A percentile compares a stretch with the other conserved stretches of the same genome.
Evolutionary conservation across 306 rosid species (phyloP).

Genomic region (Calophaca sinica): DNA sequence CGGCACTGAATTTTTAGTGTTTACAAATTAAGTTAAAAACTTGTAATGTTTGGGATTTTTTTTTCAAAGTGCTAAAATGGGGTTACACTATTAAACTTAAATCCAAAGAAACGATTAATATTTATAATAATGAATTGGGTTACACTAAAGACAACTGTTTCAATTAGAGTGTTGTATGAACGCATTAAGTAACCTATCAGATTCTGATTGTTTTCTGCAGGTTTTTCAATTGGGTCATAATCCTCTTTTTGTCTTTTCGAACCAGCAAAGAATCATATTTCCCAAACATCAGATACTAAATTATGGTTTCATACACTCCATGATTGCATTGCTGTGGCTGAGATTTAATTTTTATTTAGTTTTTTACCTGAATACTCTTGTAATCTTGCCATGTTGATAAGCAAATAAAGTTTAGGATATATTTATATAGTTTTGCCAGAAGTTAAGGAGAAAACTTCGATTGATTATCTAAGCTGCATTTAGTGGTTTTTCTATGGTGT

Average conservation of each 20-base stretch:
- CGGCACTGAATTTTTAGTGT: not conserved
- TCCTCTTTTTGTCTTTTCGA: slow-evolving; percentile 20
- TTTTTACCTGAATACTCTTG: not conserved
- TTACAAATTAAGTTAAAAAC: slow-evolving; percentile 14
- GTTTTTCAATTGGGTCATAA: slow-evolving; percentile 12
- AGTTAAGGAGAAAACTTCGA: slow-evolving; percentile 22
- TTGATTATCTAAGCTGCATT: slow-evolving; percentile 16
- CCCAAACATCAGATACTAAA: not conserved
- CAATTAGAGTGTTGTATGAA: slow-evolving; percentile 1
- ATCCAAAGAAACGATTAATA: slow-evolving; percentile 10
- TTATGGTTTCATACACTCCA: slow-evolving; percentile 11
- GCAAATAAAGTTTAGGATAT: slow-evolving; percentile 1
- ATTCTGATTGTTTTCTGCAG: slow-evolving; percentile 5
- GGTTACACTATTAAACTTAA: no score
- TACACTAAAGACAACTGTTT: slow-evolving; percentile 1
- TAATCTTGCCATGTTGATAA: slow-evolving; percentile 16
- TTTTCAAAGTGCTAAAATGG: not conserved
- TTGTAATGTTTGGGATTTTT: not conserved
- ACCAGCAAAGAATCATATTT: not conserved
- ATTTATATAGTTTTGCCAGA: slow-evolving; percentile 10
- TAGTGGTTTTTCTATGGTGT: slow-evolving; percentile 5
- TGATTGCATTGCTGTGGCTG: not conserved
- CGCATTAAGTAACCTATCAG: not conserved
- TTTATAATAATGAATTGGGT: slow-evolving; percentile 7
- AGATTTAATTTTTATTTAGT: not conserved